Evolutionary conservation across 805 yeast genomes (phyloP).

Genomic region (Candida orba): DNA sequence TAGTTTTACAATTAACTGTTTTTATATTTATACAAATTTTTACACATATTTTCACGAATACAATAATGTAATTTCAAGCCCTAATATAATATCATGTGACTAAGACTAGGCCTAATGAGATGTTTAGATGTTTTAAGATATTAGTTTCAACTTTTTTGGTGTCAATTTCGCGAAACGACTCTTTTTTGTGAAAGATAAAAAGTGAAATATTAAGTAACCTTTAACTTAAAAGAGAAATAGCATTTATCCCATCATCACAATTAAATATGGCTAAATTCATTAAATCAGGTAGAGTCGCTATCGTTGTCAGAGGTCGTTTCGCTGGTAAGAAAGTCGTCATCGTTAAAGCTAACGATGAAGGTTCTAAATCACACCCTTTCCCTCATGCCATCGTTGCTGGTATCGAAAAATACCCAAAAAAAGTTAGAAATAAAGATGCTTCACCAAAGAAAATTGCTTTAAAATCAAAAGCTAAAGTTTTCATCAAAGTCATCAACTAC

Average conservation of each 20-base stretch:
- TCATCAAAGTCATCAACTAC: constrained; percentile 98
- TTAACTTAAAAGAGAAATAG: background rate
- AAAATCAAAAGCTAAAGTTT: constrained; percentile 98
- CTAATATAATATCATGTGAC: background rate
- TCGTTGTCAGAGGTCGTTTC: constrained; percentile 99
- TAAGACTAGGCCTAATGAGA: background rate
- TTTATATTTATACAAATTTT: too few relatives aligned
- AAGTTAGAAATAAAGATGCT: constrained; percentile 90
- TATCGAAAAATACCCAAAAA: constrained; percentile 96
- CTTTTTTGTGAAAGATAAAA: constrained; percentile 15
- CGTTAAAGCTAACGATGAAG: constrained; percentile 97
- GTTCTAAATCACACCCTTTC: constrained; percentile 97
- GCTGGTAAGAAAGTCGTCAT: constrained; percentile 99
- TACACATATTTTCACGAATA: background rate
- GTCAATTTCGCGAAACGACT: constrained; percentile 10
- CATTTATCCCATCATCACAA: constrained; percentile 10
- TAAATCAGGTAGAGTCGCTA: constrained; percentile 97
- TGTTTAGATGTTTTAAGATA: constrained; percentile 9
- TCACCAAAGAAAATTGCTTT: constrained; percentile 94
- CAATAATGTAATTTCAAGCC: background rate
- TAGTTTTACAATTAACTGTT: too few relatives aligned
- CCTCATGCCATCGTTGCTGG: constrained; percentile 99
- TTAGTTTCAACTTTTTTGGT: background rate
- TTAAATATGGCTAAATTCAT: constrained; percentile 91
- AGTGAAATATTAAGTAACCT: constrained; percentile 19